Evolutionary conservation across 2,329 filamentous ascomycete genomes (phyloP), one percentile per base, ranked within the genome.

Genomic region (Fusarium pilosicola): DNA sequence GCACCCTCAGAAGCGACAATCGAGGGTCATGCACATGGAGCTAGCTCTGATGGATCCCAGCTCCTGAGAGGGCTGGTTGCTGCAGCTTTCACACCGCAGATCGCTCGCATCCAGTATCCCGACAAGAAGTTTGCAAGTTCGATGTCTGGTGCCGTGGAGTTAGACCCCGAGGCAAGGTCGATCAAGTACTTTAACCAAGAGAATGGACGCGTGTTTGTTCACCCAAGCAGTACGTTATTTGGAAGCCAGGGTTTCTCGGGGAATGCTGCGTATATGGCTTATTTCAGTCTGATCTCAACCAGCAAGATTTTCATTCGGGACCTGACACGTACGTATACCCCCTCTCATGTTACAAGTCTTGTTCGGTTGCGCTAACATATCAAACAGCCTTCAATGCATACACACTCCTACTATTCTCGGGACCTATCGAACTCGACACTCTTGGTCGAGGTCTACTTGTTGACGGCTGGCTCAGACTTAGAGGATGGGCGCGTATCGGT

Each of bases 81-180:
- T 8, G 92, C 91, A 7, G 91, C 93, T 7, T 94, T 94, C 81
- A 89, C 90, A 36, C 96, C 96, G 0, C 96, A 98, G 82, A 91
- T 98, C 73, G 95, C 95, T 20, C 91, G 95, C 60, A 97, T 99
- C 79, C 92, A 95, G 74, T 94, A 98, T 76, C 96, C 96, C 0
- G 94, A 97, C 83, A 97, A 97, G 85, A 98, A 98, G 82, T 99
- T 97, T 82, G 93, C 94, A 18, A 91, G 92, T 41, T 94, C 94
- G 6, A 90, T 97, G 72, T 94, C 94, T 2, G 96, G 96, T 13
- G 94, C 96, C 0, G 94, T 98, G 3, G 96, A 96, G 80, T 87
- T 98, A 12, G 96, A 99, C 79, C 96, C 96, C 0, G 96, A 98
- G 82, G 96, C 96, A 9, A 89, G 91, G 60, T 94, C 93, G 7